Evolutionary conservation across 179 eudicot species (phyloP).

Genomic region (Carnegiea gigantea): DNA sequence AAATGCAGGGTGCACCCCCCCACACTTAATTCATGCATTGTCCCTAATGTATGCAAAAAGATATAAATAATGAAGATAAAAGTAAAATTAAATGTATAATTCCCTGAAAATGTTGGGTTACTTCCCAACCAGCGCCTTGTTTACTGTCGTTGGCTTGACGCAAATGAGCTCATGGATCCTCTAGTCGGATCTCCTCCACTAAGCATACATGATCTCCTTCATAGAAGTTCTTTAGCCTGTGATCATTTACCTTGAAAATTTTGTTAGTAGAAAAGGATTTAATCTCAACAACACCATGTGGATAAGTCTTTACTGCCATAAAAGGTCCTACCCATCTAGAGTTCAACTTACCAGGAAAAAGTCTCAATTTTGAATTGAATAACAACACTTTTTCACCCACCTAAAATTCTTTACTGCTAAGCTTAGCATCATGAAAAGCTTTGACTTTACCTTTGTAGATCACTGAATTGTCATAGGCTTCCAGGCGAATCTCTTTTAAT

Average conservation of each 20-base stretch:
- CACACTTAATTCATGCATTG: too few species aligned
- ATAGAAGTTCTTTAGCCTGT: background rate
- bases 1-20: too few species aligned
- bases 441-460: background rate
- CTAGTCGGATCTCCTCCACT: too few species aligned
- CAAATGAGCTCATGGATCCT: too few species aligned
- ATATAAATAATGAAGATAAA: too few species aligned
- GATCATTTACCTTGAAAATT: constrained; percentile 7
- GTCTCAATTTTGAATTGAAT: background rate
- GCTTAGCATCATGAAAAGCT: background rate
- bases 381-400: background rate
- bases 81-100: too few species aligned
- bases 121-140: too few species aligned
- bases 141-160: too few species aligned
- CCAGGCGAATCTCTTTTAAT: background rate
- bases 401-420: background rate
- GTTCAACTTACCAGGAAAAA: background rate
- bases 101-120: too few species aligned
- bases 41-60: too few species aligned
- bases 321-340: background rate
- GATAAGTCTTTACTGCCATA: background rate
- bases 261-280: background rate
- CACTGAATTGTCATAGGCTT: background rate
- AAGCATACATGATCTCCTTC: too few species aligned
- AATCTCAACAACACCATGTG: background rate